These are phyloP conservation scores for Aspergillus funiculosus DNA, from an alignment of 495 filamentous ascomycete species.

Conservation along the genomic window DNA sequence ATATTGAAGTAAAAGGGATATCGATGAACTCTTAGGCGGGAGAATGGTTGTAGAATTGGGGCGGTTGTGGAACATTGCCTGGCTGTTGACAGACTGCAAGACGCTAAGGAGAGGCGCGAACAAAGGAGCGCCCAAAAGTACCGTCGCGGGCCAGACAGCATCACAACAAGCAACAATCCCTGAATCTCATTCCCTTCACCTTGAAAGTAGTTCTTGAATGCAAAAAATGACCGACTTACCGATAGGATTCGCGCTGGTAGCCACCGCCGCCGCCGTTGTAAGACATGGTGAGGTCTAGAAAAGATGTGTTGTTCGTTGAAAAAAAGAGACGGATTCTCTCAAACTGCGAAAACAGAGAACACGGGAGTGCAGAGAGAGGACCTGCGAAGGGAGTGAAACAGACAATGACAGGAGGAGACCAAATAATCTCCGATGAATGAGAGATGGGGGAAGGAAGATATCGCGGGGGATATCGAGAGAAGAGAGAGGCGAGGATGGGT, in stretches of 20 bases:
- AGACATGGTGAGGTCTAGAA: conserved; percentile 51
- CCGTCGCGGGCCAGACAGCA: neutral
- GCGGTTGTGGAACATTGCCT: neutral
- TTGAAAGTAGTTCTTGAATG: neutral
- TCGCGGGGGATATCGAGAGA: conserved; percentile 21
- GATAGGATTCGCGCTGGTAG: conserved; percentile 45
- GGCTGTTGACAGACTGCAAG: neutral
- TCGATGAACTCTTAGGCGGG: no score
- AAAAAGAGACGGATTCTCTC: conserved; percentile 8
- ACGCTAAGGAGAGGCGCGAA: neutral
- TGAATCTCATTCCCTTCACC: neutral
- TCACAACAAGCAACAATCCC: neutral
- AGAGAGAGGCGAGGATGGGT: conserved; percentile 20
- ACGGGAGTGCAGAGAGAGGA: conserved; percentile 13
- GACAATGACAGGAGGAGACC: conserved; percentile 7
- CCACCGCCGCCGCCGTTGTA: conserved; percentile 58
- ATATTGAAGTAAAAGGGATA: neutral
- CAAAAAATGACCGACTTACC: conserved; percentile 30
- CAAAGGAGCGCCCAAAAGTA: neutral
- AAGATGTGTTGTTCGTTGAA: conserved; percentile 20
- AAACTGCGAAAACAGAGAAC: conserved; percentile 4
- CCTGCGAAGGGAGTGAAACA: conserved; percentile 14
- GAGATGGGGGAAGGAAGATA: conserved; percentile 14
- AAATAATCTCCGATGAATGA: conserved; percentile 5
- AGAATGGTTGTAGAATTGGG: neutral